Evolutionary conservation across 495 filamentous ascomycete species (phyloP).

Genomic region (Penicillium pancosmium): DNA sequence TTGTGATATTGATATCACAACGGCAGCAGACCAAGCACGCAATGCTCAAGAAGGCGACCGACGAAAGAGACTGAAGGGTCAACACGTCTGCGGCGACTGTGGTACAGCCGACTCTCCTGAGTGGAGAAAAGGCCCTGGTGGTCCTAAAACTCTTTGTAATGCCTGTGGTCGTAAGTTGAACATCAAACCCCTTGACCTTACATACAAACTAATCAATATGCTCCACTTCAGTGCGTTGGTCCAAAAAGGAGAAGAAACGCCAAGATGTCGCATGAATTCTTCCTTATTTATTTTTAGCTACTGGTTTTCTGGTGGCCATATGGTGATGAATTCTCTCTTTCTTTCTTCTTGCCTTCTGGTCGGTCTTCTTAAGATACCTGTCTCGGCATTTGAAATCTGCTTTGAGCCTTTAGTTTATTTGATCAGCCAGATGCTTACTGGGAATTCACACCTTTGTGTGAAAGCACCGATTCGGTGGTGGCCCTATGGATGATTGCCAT

Average conservation of each 20-base stretch:
- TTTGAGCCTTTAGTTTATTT: background rate
- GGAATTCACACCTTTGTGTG: background rate
- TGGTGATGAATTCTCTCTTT: background rate
- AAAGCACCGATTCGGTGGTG: background rate
- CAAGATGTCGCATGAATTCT: slow-evolving; percentile 29
- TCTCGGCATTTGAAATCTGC: background rate
- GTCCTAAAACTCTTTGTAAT: slow-evolving; percentile 96
- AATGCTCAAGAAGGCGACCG: slow-evolving; percentile 65
- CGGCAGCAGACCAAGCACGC: slow-evolving; percentile 64
- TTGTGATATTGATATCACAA: slow-evolving; percentile 84
- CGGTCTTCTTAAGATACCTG: slow-evolving; percentile 2
- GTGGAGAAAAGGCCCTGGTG: slow-evolving; percentile 93
- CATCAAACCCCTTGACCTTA: background rate
- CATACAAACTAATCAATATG: slow-evolving; percentile 3
- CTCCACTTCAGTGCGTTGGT: slow-evolving; percentile 61
- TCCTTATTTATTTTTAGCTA: background rate
- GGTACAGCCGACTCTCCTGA: slow-evolving; percentile 93
- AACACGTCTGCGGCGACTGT: slow-evolving; percentile 96
- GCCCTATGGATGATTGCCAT: background rate
- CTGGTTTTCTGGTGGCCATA: background rate
- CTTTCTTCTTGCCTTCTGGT: slow-evolving; percentile 2
- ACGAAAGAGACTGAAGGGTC: slow-evolving; percentile 91
- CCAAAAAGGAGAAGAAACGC: slow-evolving; percentile 76
- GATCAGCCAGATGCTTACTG: background rate
- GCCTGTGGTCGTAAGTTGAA: slow-evolving; percentile 77